Conservation (phyloP, 2,329 filamentous ascomycete species). For the Penicillium polonicum region DNA sequence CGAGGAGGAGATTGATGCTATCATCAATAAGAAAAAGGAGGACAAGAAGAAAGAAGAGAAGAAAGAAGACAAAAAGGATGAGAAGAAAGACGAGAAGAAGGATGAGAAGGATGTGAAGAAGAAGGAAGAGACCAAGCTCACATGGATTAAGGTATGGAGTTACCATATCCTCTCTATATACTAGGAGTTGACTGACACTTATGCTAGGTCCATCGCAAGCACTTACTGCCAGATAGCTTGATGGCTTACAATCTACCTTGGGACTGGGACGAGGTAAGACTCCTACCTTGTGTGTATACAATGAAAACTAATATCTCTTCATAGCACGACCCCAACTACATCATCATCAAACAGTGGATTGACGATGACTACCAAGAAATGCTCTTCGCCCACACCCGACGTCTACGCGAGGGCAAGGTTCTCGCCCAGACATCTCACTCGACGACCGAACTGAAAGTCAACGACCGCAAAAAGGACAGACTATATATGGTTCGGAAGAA, state of each 20-base stretch:
- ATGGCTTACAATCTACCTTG: constrained; percentile 47
- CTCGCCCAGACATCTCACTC: constrained; percentile 37
- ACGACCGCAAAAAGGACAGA: constrained; percentile 45
- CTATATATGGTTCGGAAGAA: constrained; percentile 48
- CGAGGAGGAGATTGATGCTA: constrained; percentile 44
- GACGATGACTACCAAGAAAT: constrained; percentile 68
- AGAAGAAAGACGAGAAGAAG: constrained; percentile 41
- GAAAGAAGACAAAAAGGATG: constrained; percentile 30
- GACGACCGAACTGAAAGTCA: constrained; percentile 43
- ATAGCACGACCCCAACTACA: constrained; percentile 61
- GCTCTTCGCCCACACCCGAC: constrained; percentile 69
- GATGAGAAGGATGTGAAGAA: constrained; percentile 38
- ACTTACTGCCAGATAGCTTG: constrained; percentile 48
- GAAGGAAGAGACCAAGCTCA: constrained; percentile 28
- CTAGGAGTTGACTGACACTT: constrained; percentile 8
- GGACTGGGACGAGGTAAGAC: constrained; percentile 48
- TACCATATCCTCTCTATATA: background rate
- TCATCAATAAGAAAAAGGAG: constrained; percentile 43
- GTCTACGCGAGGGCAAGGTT: constrained; percentile 57
- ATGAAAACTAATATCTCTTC: background rate
- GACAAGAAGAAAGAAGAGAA: constrained; percentile 31
- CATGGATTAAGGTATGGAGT: constrained; percentile 45
- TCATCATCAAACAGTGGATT: constrained; percentile 73
- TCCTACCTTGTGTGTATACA: background rate
- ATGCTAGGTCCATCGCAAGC: constrained; percentile 45